Percentiles rank a stretch among this genome's conserved stretches.
These are phyloP conservation scores for Termitomyces sp. DNA, from an alignment of 768 basidiomycete genomes.

Conservation along the genomic window DNA sequence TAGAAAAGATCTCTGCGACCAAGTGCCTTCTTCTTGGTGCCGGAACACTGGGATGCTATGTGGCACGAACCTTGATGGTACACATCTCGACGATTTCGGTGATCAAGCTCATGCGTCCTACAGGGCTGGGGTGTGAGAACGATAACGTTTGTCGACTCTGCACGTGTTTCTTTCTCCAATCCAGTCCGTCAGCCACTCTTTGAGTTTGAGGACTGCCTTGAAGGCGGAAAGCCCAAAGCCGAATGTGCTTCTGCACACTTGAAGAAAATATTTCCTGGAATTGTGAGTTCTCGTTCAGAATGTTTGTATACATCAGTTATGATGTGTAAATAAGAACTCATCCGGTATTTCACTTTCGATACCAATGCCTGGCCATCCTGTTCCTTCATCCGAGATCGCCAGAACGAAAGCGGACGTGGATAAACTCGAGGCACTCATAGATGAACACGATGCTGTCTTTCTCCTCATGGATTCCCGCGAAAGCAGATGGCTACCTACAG, in stretches of 20 bases:
- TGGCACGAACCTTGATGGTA: constrained; percentile 88
- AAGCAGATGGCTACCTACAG: constrained; percentile 92
- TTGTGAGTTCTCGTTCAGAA: constrained; percentile 46
- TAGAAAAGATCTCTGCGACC: constrained; percentile 80
- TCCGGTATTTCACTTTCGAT: constrained; percentile 73
- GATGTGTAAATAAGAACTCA: constrained; percentile 55
- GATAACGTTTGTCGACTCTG: constrained; percentile 91
- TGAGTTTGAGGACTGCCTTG: constrained; percentile 88
- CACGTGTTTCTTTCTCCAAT: constrained; percentile 92
- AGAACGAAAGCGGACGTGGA: constrained; percentile 64
- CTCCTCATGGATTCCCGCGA: constrained; percentile 98
- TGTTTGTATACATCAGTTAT: neutral
- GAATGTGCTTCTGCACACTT: constrained; percentile 81
- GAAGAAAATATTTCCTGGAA: constrained; percentile 88
- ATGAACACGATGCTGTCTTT: constrained; percentile 86
- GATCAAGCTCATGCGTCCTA: neutral
- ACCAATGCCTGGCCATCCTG: constrained; percentile 97
- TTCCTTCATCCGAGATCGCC: constrained; percentile 45
- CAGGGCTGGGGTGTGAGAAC: constrained; percentile 95
- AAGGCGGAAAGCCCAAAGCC: constrained; percentile 93
- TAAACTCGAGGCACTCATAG: constrained; percentile 71
- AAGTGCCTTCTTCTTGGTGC: constrained; percentile 87
- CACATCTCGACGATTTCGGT: constrained; percentile 6
- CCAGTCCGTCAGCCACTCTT: constrained; percentile 97
- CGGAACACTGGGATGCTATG: constrained; percentile 96